These are phyloP conservation scores for Quercus gilva DNA, from an alignment of 306 rosid genomes.

Conservation along the genomic window DNA sequence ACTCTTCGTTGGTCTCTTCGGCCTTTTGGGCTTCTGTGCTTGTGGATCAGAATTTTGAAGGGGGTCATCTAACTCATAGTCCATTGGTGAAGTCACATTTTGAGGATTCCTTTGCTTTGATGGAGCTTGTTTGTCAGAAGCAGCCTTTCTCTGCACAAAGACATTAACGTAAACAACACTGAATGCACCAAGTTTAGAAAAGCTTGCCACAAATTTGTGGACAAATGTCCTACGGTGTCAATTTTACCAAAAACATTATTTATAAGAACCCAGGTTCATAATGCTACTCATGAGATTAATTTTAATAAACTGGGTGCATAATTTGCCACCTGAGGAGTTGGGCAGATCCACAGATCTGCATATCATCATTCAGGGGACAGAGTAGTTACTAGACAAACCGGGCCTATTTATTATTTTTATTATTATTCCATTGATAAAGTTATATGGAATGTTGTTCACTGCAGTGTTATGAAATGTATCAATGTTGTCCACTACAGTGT, in stretches of 20 bases:
- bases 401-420: neutral
- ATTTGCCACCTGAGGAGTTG: neutral
- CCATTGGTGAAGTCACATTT: constrained; percentile 32
- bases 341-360: neutral
- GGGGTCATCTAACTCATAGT: constrained; percentile 46
- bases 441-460: neutral
- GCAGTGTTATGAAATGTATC: neutral
- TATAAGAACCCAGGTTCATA: neutral
- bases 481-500: neutral
- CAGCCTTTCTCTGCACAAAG: constrained; percentile 63
- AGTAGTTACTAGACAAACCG: neutral
- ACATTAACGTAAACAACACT: constrained; percentile 25
- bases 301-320: neutral
- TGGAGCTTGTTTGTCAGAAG: constrained; percentile 40
- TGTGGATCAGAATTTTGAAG: constrained; percentile 38
- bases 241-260: neutral
- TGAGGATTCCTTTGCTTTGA: constrained; percentile 46
- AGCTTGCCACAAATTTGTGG: neutral
- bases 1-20: constrained; percentile 69
- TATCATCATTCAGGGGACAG: too few species aligned
- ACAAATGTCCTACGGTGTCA: constrained; percentile 7
- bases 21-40: constrained; percentile 57
- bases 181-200: constrained; percentile 8
- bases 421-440: neutral
- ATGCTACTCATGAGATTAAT: neutral